These are phyloP conservation scores for Debaryomycetaceae sp. DNA, from an alignment of 1,139 yeast genomes.

Conservation along the genomic window DNA sequence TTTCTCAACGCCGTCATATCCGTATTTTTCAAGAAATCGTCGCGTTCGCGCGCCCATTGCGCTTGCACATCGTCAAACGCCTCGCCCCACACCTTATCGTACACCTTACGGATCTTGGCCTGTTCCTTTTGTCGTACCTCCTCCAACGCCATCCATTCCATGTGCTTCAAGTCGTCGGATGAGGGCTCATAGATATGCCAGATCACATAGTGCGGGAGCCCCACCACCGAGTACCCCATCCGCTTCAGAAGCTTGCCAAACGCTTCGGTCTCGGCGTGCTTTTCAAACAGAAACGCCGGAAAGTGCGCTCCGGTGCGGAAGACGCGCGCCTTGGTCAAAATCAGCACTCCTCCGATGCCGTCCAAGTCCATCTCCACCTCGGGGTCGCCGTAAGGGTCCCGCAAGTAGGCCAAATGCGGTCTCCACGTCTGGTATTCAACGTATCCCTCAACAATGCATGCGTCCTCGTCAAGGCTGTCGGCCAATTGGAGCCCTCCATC, in stretches of 20 bases:
- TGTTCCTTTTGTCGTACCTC: slow-evolving; percentile 72
- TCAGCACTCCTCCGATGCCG: slow-evolving; percentile 90
- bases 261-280: slow-evolving; percentile 92
- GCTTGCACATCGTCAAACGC: slow-evolving; percentile 72
- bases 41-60: slow-evolving; percentile 66
- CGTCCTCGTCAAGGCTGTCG: slow-evolving; percentile 73
- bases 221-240: slow-evolving; percentile 79
- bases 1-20: slow-evolving; percentile 50
- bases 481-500: slow-evolving; percentile 82
- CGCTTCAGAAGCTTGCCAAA: slow-evolving; percentile 80
- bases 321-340: slow-evolving; percentile 73
- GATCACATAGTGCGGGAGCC: slow-evolving; percentile 83
- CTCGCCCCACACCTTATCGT: slow-evolving; percentile 69
- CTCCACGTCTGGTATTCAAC: slow-evolving; percentile 93
- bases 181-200: slow-evolving; percentile 95
- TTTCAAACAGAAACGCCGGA: slow-evolving; percentile 87
- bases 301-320: slow-evolving; percentile 80
- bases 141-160: slow-evolving; percentile 97
- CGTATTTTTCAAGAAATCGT: slow-evolving; percentile 65
- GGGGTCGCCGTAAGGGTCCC: slow-evolving; percentile 84
- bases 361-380: slow-evolving; percentile 84
- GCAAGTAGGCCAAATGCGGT: slow-evolving; percentile 80
- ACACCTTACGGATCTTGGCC: slow-evolving; percentile 59
- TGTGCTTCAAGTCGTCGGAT: slow-evolving; percentile 79
- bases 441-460: slow-evolving; percentile 87